These are phyloP conservation scores for Musa troglodytarum DNA, from an alignment of 176 grass and related monocot genomes.

Conservation along the genomic window DNA sequence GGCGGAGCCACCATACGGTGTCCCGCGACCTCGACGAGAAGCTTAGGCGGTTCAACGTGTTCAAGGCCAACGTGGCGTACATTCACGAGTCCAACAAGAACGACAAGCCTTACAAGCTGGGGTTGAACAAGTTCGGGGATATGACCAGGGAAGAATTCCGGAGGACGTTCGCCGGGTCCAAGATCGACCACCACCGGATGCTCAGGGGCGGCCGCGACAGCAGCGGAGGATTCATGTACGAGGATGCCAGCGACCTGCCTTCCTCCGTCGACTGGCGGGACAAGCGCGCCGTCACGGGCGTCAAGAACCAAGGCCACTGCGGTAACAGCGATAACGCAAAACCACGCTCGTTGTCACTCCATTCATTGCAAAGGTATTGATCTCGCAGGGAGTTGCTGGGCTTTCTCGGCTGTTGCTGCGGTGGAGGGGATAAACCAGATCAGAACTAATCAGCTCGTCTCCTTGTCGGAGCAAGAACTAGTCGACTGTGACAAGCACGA, in stretches of 20 bases:
- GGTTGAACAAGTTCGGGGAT: conserved; percentile 12
- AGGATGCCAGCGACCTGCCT: neutral
- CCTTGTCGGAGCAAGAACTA: conserved; percentile 14
- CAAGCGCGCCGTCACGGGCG: neutral
- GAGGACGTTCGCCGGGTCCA: neutral
- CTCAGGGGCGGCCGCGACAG: neutral
- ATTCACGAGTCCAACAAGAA: conserved; percentile 10
- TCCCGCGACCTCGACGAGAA: conserved; percentile 2
- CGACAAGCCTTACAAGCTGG: conserved; percentile 9
- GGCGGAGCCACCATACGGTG: conserved; percentile 8
- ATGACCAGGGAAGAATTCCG: conserved; percentile 6
- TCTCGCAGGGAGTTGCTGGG: conserved; percentile 2
- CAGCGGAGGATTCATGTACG: neutral
- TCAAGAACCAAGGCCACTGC: conserved; percentile 3
- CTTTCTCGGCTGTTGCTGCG: conserved; percentile 1
- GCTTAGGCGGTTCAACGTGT: conserved; percentile 1
- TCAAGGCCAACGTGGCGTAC: conserved; percentile 3
- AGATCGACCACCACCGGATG: neutral
- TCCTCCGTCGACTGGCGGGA: conserved; percentile 2
- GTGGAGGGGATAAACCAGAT: conserved; percentile 18
- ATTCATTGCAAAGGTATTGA: neutral
- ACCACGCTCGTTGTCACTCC: too few relatives aligned
- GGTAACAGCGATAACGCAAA: neutral
- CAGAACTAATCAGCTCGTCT: neutral
- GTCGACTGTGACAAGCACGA: neutral